Base-by-base conservation (phyloP, 2,329 filamentous ascomycete genomes). In the Scedosporium dehoogii region DNA sequence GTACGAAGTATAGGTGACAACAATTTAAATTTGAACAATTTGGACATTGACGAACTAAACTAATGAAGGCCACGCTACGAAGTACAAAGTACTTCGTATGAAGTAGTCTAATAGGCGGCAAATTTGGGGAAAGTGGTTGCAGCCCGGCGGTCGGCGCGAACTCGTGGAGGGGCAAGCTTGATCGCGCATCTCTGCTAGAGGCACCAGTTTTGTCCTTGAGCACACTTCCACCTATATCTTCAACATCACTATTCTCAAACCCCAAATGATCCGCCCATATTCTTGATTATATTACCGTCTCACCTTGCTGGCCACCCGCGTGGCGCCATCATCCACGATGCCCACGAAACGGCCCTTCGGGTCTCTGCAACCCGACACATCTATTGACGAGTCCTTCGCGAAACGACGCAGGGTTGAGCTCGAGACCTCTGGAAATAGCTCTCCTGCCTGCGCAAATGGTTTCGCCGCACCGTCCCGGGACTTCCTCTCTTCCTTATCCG, bases 401-500 rank as follows among this genome's bases (percentile, higher is more conserved):
- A 55, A 23, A 9, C 59, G 59, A 16, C 59, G 59, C 12, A 56
- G 14, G n/a, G 3, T 60, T 18, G 59, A 44, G 46, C 10, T 58
- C 21, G 16, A n/a, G 14, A 18, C 3, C 46, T 3, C 42, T 38
- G 6, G 6, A 18, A 21, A 41, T 25, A 42, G 18, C 10, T 10
- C 27, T 12, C 6, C 6, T n/a, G 5, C 48, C 29, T 41, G 3
- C 59, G 7, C 4, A 14, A 23, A 6, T 10, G 5, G 6, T 14
- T 55, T 27, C 27, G 7, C 27, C 5, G 10, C n/a, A 5, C 9
- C 48, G 5, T 27, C 53, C 10, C 53, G 29, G 21, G 89, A 96
- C 74, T 79, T 80, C 58, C 73, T 97, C 16, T 90, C 90, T 6
- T 76, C 74, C 7, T 80, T 97, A 60, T 96, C 92, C 65, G 90